These are phyloP conservation scores for Podila epigama DNA, from an alignment of 192 early-diverging fungal genomes.

Conservation along the genomic window DNA sequence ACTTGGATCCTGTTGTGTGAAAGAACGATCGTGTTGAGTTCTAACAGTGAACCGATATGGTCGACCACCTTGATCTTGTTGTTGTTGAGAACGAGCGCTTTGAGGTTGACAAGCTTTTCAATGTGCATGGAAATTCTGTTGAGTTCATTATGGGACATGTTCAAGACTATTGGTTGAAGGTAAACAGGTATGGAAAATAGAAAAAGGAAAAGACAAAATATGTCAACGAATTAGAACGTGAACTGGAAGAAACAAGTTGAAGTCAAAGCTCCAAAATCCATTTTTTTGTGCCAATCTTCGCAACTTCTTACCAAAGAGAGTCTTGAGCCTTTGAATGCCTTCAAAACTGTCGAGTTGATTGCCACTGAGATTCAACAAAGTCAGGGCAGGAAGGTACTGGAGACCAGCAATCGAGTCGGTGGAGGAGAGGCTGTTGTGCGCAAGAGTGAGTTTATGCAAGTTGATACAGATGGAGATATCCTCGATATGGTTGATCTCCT, in stretches of 20 bases:
- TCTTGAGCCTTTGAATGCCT: conserved; percentile 60
- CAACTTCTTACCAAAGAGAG: conserved; percentile 61
- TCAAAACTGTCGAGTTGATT: conserved; percentile 69
- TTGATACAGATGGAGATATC: conserved; percentile 70
- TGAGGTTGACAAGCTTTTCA: conserved; percentile 63
- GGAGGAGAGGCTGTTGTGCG: conserved; percentile 62
- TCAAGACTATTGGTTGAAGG: conserved; percentile 57
- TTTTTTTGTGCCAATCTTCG: not conserved
- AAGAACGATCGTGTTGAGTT: conserved; percentile 81
- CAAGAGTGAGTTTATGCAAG: conserved; percentile 68
- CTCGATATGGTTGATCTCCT: conserved; percentile 70
- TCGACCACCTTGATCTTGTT: conserved; percentile 75
- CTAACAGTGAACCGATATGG: conserved; percentile 59
- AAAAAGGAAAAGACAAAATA: not conserved
- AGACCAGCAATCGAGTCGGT: conserved; percentile 62
- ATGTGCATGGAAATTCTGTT: conserved; percentile 66
- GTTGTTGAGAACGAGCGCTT: conserved; percentile 82
- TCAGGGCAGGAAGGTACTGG: conserved; percentile 60
- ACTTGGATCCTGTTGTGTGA: conserved; percentile 78
- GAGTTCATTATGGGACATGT: conserved; percentile 73
- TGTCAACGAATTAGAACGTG: not conserved
- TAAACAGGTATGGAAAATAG: not conserved
- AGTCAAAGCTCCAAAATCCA: not conserved
- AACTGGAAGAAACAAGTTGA: not conserved
- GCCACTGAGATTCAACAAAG: conserved; percentile 68